Evolutionary conservation across 768 basidiomycete genomes (phyloP).

Genomic region (Chlorophyllum brunneum): DNA sequence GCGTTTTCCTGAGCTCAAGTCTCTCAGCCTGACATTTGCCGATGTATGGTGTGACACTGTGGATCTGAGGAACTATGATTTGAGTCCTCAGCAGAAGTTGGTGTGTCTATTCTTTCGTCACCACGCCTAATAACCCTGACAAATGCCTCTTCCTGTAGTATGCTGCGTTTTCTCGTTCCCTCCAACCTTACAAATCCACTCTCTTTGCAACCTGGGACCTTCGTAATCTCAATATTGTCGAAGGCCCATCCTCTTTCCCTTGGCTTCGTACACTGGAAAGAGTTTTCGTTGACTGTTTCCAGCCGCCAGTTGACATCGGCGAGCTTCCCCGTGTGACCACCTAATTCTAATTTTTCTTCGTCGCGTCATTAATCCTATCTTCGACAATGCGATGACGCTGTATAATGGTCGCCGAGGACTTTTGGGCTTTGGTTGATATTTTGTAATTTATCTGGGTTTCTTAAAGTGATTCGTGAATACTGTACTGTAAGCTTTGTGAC

Average conservation of each 20-base stretch:
- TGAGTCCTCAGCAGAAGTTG: conserved; percentile 1
- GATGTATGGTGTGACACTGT: background rate
- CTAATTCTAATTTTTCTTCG: background rate
- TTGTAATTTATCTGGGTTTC: no score
- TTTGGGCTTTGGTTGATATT: no score
- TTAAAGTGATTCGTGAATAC: no score
- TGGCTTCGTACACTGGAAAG: conserved; percentile 10
- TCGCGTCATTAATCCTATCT: no score
- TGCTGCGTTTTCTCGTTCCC: background rate
- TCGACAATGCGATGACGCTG: no score
- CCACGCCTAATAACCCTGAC: background rate
- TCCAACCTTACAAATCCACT: background rate
- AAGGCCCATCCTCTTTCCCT: background rate
- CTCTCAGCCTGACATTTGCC: conserved; percentile 11
- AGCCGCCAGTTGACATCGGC: background rate
- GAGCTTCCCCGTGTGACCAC: background rate
- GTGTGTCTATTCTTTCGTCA: background rate
- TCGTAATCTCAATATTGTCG: conserved; percentile 4
- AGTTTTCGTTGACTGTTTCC: conserved; percentile 11
- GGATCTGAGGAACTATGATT: background rate
- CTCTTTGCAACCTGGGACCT: conserved; percentile 5
- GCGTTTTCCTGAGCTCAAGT: conserved; percentile 7
- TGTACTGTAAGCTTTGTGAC: no score
- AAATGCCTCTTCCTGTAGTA: background rate
- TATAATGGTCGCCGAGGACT: no score